These are phyloP conservation scores for Trichophyton simii DNA, from an alignment of 2,329 filamentous ascomycete species.

Conservation along the genomic window DNA sequence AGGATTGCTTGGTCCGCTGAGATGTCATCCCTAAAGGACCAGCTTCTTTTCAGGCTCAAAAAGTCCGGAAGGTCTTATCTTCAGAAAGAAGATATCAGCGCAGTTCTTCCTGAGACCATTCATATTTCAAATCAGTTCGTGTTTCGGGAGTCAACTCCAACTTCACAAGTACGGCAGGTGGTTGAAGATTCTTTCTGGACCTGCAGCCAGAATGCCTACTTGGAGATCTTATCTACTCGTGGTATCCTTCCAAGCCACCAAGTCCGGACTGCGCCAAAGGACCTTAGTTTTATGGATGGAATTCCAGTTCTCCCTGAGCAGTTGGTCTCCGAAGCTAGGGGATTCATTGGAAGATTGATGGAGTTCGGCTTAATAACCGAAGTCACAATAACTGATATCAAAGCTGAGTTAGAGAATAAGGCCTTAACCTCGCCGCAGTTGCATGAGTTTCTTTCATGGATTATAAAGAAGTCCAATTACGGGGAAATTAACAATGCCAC, in stretches of 20 bases:
- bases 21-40: conserved; percentile 61
- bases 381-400: conserved; percentile 78
- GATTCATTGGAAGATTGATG: conserved; percentile 66
- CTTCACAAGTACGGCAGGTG: conserved; percentile 64
- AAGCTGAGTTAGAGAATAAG: conserved; percentile 66
- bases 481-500: conserved; percentile 59
- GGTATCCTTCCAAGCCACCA: conserved; percentile 75
- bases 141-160: conserved; percentile 82
- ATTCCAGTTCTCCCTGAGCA: conserved; percentile 76
- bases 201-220: conserved; percentile 65
- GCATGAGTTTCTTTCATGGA: conserved; percentile 73
- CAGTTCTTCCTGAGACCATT: conserved; percentile 62
- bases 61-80: conserved; percentile 40
- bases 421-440: conserved; percentile 69
- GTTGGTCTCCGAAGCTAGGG: conserved; percentile 52
- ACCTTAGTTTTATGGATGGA: conserved; percentile 67
- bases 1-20: conserved; percentile 79
- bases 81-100: conserved; percentile 50
- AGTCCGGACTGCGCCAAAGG: conserved; percentile 62
- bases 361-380: conserved; percentile 79
- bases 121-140: conserved; percentile 81
- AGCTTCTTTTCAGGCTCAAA: conserved; percentile 36
- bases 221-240: conserved; percentile 78
- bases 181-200: conserved; percentile 97
- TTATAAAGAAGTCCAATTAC: conserved; percentile 56